Conservation (phyloP, 208 protist genomes). For the Trypanosoma grayi region DNA sequence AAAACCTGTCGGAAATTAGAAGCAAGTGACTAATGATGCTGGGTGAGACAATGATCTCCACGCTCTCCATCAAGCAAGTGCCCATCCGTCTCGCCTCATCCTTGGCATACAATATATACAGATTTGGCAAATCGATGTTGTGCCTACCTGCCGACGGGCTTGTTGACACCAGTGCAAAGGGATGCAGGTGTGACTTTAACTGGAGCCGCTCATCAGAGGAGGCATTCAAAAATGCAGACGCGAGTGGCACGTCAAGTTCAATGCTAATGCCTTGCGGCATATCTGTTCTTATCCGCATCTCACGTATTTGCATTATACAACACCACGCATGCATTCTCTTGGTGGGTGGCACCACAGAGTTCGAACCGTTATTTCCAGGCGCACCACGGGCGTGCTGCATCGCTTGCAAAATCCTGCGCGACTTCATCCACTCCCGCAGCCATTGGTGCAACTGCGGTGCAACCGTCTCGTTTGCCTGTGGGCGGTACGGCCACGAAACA, state of each 20-base stretch:
- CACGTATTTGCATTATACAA: conserved; percentile 52
- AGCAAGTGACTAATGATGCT: conserved; percentile 77
- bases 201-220: conserved; percentile 60
- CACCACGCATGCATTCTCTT: conserved; percentile 27
- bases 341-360: not conserved
- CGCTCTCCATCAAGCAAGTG: conserved; percentile 57
- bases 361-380: not conserved
- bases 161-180: conserved; percentile 58
- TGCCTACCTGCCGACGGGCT: conserved; percentile 37
- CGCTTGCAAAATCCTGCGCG: conserved; percentile 1
- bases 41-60: conserved; percentile 77
- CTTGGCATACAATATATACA: conserved; percentile 68
- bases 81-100: conserved; percentile 54
- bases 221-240: conserved; percentile 53
- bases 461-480: conserved; percentile 54
- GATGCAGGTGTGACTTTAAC: conserved; percentile 72
- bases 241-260: conserved; percentile 53
- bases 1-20: conserved; percentile 60
- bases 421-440: conserved; percentile 49
- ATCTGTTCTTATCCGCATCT: conserved; percentile 43
- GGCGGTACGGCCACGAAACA: conserved; percentile 51
- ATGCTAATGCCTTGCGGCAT: conserved; percentile 58
- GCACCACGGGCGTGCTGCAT: not conserved
- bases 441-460: conserved; percentile 71
- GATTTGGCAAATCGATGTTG: conserved; percentile 55